Percentiles rank a stretch among this genome's conserved stretches.
Evolutionary conservation across 352 stramenopile species (phyloP).

Genomic region (Phytophthora chlamydospora): DNA sequence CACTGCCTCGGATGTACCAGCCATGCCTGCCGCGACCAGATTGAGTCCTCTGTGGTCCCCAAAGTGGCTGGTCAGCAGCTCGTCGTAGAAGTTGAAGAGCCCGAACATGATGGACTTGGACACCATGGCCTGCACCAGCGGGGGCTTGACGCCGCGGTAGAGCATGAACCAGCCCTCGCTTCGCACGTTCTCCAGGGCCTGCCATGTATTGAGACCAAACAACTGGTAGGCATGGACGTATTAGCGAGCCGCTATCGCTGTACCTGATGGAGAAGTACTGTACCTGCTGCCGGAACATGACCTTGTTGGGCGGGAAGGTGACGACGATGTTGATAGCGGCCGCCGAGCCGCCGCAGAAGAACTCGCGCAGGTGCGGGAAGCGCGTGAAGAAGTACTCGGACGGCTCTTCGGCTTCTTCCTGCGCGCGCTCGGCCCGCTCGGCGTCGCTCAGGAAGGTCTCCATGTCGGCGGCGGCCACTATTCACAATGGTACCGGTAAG

Average conservation of each 20-base stretch:
- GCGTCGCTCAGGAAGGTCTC: slow-evolving; percentile 36
- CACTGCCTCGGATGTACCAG: slow-evolving; percentile 84
- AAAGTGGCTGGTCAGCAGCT: slow-evolving; percentile 53
- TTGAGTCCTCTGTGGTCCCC: slow-evolving; percentile 52
- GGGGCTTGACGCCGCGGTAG: slow-evolving; percentile 86
- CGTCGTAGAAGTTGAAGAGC: slow-evolving; percentile 88
- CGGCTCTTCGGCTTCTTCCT: slow-evolving; percentile 3
- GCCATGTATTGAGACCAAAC: slow-evolving; percentile 72
- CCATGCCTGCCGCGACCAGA: slow-evolving; percentile 64
- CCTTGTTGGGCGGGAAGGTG: slow-evolving; percentile 89
- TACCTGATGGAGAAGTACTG: neutral
- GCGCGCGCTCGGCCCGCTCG: slow-evolving; percentile 12
- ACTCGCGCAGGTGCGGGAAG: slow-evolving; percentile 81
- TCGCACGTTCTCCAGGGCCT: slow-evolving; percentile 76
- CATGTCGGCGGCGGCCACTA: slow-evolving; percentile 14
- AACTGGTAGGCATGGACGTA: slow-evolving; percentile 39
- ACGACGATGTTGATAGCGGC: slow-evolving; percentile 89
- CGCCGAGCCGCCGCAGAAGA: slow-evolving; percentile 78
- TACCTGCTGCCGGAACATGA: slow-evolving; percentile 93
- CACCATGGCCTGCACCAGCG: slow-evolving; percentile 83
- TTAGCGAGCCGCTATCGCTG: no score
- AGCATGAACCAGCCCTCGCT: slow-evolving; percentile 68
- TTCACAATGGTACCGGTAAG: no score
- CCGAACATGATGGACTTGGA: slow-evolving; percentile 93
- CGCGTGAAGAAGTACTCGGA: slow-evolving; percentile 46